These are phyloP conservation scores for Dittrichia graveolens DNA, from an alignment of 129 eudicot species.

Conservation along the genomic window DNA sequence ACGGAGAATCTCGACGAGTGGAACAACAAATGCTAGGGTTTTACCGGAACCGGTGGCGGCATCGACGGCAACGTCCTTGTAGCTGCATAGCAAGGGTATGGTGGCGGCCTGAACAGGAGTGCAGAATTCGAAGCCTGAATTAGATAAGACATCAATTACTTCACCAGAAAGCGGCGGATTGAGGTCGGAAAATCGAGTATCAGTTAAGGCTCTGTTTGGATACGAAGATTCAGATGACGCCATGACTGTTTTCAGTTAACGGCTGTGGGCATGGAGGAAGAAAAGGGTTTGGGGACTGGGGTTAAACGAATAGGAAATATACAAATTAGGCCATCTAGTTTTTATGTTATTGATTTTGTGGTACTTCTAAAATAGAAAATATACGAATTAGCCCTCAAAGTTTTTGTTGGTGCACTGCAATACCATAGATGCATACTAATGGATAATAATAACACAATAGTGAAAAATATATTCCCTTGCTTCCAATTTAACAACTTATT, in stretches of 20 bases:
- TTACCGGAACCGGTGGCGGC: slow-evolving; percentile 99
- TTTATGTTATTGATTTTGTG: background rate
- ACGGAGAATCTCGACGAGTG: slow-evolving; percentile 89
- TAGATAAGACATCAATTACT: slow-evolving; percentile 56
- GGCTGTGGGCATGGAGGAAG: slow-evolving; percentile 16
- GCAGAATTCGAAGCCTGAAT: slow-evolving; percentile 69
- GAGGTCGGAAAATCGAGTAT: slow-evolving; percentile 85
- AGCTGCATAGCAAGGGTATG: slow-evolving; percentile 80
- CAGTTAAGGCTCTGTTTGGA: slow-evolving; percentile 75
- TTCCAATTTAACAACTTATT: no score
- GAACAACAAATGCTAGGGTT: slow-evolving; percentile 93
- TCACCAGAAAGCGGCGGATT: slow-evolving; percentile 64
- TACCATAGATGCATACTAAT: no score
- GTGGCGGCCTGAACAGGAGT: slow-evolving; percentile 97
- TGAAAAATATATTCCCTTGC: no score
- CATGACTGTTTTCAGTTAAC: slow-evolving; percentile 25
- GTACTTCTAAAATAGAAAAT: background rate
- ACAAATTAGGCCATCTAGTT: background rate
- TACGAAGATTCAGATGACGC: slow-evolving; percentile 39
- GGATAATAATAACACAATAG: no score
- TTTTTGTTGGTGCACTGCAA: no score
- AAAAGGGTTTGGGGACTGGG: slow-evolving; percentile 23
- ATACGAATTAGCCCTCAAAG: background rate
- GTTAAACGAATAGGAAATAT: background rate
- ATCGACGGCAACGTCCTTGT: slow-evolving; percentile 92